Percentiles rank a stretch among this genome's conserved stretches.
These are phyloP conservation scores for Aspergillus caelatus DNA, from an alignment of 2,329 filamentous ascomycete species.

Conservation along the genomic window DNA sequence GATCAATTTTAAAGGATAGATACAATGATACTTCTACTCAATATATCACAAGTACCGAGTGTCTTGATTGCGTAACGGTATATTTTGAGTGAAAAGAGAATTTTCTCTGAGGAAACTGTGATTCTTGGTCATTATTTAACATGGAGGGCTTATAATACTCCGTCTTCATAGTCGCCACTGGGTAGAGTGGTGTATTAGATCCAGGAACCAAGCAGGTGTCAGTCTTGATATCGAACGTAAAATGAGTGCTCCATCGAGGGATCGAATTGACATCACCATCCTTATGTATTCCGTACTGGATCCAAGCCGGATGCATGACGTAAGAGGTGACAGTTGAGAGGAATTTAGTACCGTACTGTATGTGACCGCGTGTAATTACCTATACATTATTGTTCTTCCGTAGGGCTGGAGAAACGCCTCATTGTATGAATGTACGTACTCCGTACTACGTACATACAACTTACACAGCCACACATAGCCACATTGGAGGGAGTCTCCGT, in stretches of 20 bases:
- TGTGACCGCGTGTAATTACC: background rate
- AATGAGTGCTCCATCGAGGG: background rate
- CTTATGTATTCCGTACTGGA: background rate
- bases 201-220: background rate
- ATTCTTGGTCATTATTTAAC: no score
- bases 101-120: background rate
- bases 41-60: background rate
- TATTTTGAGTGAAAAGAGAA: background rate
- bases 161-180: background rate
- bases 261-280: conserved; percentile 5
- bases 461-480: conserved; percentile 5
- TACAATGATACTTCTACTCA: background rate
- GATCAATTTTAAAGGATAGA: background rate
- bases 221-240: background rate
- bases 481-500: background rate
- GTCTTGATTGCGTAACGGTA: background rate
- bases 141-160: no score
- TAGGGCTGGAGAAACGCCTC: background rate
- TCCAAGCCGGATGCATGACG: conserved; percentile 1
- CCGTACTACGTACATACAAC: background rate
- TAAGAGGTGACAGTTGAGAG: background rate
- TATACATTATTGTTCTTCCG: background rate
- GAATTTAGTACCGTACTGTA: background rate
- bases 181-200: background rate
- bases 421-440: background rate